Conservation (phyloP, 202 grass and related monocot species). For the Panicum virgatum region DNA sequence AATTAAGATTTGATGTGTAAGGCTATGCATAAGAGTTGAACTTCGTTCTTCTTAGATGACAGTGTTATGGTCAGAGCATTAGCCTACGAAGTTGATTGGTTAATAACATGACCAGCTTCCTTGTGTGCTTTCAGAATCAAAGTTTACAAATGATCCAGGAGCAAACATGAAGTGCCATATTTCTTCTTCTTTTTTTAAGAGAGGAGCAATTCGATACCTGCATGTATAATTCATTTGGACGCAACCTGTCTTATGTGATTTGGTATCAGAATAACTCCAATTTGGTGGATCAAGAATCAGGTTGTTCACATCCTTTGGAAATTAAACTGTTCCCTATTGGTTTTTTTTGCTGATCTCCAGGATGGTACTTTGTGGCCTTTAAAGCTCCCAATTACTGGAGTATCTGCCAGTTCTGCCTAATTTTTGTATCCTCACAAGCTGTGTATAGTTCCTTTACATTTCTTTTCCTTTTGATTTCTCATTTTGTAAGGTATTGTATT, state of each 20-base stretch:
- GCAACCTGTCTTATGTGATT: neutral
- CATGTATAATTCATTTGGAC: neutral
- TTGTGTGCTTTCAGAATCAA: slow-evolving; percentile 1
- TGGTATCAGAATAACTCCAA: slow-evolving; percentile 16
- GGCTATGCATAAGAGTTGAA: neutral
- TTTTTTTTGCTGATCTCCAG: neutral
- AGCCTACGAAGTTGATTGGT: neutral
- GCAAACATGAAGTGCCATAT: neutral
- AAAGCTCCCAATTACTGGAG: neutral
- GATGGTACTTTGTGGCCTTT: slow-evolving; percentile 7
- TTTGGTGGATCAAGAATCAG: slow-evolving; percentile 18
- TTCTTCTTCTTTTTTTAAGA: neutral
- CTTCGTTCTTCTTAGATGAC: neutral
- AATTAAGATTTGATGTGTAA: slow-evolving; percentile 8
- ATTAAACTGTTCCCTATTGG: neutral
- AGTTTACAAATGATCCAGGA: neutral
- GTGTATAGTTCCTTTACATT: neutral
- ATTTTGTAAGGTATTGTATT: slow-evolving; percentile 2
- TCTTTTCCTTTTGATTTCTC: neutral
- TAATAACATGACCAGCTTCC: neutral
- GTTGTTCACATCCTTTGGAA: neutral
- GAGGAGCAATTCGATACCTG: neutral
- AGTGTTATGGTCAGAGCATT: neutral
- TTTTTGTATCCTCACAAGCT: neutral
- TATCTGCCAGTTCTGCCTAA: neutral